Conservation (phyloP, 2,329 filamentous ascomycete species). For the Septoria linicola region DNA sequence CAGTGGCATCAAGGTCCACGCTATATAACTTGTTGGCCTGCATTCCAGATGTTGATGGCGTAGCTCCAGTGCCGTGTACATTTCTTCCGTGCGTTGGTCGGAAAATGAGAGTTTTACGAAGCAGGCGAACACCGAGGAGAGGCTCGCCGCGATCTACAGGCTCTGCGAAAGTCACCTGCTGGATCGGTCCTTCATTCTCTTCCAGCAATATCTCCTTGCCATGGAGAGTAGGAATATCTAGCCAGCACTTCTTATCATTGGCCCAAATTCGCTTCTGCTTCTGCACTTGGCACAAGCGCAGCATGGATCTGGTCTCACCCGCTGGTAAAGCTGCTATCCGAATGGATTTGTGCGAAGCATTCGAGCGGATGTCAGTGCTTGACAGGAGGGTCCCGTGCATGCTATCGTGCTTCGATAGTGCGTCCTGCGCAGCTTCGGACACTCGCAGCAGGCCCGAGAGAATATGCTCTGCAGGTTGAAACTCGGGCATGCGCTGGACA, state of each 20-base stretch:
- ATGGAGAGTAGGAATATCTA: slow-evolving; percentile 50
- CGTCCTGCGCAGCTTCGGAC: slow-evolving; percentile 37
- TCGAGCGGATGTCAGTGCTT: slow-evolving; percentile 55
- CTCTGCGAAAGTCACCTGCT: slow-evolving; percentile 55
- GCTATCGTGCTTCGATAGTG: slow-evolving; percentile 42
- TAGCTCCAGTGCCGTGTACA: neutral
- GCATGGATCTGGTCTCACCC: slow-evolving; percentile 59
- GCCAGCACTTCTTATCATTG: slow-evolving; percentile 45
- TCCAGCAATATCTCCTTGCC: slow-evolving; percentile 57
- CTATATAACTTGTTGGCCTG: slow-evolving; percentile 56
- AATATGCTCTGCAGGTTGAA: slow-evolving; percentile 24
- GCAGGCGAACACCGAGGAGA: slow-evolving; percentile 54
- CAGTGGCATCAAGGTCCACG: slow-evolving; percentile 55
- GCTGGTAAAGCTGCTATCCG: slow-evolving; percentile 39
- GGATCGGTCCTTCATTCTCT: slow-evolving; percentile 53
- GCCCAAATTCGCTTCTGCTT: slow-evolving; percentile 58
- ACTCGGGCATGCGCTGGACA: slow-evolving; percentile 25
- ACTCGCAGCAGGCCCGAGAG: slow-evolving; percentile 27
- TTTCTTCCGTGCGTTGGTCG: slow-evolving; percentile 40
- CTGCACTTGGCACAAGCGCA: slow-evolving; percentile 56
- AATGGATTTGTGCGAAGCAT: slow-evolving; percentile 34
- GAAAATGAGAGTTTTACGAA: slow-evolving; percentile 50
- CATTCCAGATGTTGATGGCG: slow-evolving; percentile 50
- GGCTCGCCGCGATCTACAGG: slow-evolving; percentile 41
- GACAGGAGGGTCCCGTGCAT: slow-evolving; percentile 51